Evolutionary conservation across 1,139 yeast species (phyloP).

Genomic region (Pichia sp.): DNA sequence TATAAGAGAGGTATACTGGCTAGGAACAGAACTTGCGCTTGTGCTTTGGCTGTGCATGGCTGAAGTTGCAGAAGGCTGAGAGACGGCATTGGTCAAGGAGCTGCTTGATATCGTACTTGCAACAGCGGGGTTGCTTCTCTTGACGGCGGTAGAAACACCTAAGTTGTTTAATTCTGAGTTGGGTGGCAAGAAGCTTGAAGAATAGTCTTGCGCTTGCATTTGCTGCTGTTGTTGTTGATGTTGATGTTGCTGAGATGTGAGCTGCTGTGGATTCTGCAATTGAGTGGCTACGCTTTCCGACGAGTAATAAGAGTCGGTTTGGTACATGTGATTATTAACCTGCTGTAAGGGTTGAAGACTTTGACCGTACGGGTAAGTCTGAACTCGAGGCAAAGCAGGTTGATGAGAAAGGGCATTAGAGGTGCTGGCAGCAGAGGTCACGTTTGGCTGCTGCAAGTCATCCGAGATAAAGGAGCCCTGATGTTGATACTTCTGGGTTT

Average conservation of each 20-base stretch:
- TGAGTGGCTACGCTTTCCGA: neutral
- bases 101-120: conserved; percentile 4
- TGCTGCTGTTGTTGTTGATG: neutral
- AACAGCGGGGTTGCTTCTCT: neutral
- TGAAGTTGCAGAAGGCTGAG: neutral
- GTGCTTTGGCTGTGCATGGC: neutral
- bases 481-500: neutral
- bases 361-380: neutral
- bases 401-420: neutral
- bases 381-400: neutral
- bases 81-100: neutral
- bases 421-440: neutral
- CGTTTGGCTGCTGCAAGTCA: neutral
- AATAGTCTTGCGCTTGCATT: conserved; percentile 10
- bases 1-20: neutral
- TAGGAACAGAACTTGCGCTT: neutral
- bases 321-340: neutral
- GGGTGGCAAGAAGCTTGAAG: neutral
- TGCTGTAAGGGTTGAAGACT: neutral
- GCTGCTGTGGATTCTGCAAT: neutral
- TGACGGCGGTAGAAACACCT: neutral
- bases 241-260: too few relatives aligned
- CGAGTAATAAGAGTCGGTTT: neutral
- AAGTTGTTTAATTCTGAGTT: neutral
- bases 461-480: neutral